Evolutionary conservation across 2,329 filamentous ascomycete genomes (phyloP), one percentile per base, ranked within the genome.

Genomic region (Talaromyces atroroseus): DNA sequence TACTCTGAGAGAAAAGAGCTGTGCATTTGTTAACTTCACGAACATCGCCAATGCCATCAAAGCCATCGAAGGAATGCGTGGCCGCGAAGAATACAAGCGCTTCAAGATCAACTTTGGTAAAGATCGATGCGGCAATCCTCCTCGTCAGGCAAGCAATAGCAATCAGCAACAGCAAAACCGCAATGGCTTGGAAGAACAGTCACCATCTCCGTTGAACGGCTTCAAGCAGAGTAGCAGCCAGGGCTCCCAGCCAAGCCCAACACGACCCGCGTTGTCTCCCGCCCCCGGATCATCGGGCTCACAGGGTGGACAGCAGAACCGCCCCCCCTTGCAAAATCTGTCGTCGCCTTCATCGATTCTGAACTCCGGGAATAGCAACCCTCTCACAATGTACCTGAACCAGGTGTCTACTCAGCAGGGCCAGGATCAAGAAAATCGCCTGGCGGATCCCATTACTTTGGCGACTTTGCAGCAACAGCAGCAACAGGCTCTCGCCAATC

Each of bases 61-160:
- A 79, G 94, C 94, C 1, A 99, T 99, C 62, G 94, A 99, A 75
- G 94, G 92, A 21, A 86, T 99, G 62, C 86, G 94, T 57, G 89
- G 91, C 68, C 91, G 92, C 69, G 94, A 97, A 45, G 94, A 99
- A 68, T 99, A 99, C 81, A 90, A 86, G 75, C 87, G 94, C 66
- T 99, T 99, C 85, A 99, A 99, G 82, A 92, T 99, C 72, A 99
- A 99, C 79, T 99, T 99, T 71, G 94, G 94, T 74, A 99, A 99
- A 78, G 94, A 99, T 71, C 86, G 94, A 56, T 99, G 94, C 67
- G 94, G 94, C 63, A 99, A 99, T 76, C 88, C 94, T 52, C 94
- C 94, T 46, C 87, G 94, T 59, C 94, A 97, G 76, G 82, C 89
- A 63, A 84, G 87, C 71, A 78, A 80, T 63, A 78, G 81, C 53